Base-by-base conservation (phyloP, 202 grass and related monocot species). In the Schoenoplectus triqueter region DNA sequence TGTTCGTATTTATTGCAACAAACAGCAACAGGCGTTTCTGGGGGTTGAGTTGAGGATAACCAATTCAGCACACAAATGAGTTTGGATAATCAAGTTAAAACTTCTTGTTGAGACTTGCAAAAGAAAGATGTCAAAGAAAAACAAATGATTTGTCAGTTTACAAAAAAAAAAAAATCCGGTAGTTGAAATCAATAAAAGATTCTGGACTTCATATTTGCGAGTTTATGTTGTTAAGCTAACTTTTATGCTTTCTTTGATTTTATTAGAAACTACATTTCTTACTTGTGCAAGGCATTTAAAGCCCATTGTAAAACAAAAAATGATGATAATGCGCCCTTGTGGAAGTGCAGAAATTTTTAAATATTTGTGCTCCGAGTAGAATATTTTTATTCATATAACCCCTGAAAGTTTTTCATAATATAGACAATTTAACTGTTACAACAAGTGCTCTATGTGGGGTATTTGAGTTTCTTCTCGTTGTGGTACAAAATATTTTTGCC, bases 21-120 rank as follows among this genome's bases (percentile, higher is more conserved):
- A 86, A 87, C 87, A 0, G 82, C 90, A 87, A 89, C 85, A 80
- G 82, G 82, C 91, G 15, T 69, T 97, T 87, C 61, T 93, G 77
- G 86, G 82, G 80, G 82, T 87, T 85, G 88, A 89, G 57, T 73
- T 84, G 4, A 88, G 82, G 61, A 89, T 97, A 86, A 92, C 84
- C 84, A 94, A 88, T 86, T 94, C 48, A 93, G 87, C n/a, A 64
- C 91, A 44, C 92, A 97, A 62, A 82, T 93, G 47, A 91, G 86
- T 56, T 86, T 97, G 84, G 89, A 90, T 11, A 84, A 84, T 82
- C 88, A 88, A 64, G 91, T 92, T 72, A 80, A 66, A 90, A 73
- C 85, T 86, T 97, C 85, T 86, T 41, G 85, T 87, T 59, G 56
- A 89, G 19, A 46, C 62, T 6, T 73, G 22, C 61, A 85, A 59